Evolutionary conservation across 2,329 filamentous ascomycete genomes (phyloP), one percentile per base, ranked within the genome.

Genomic region (Neopestalotiopsis sp.): DNA sequence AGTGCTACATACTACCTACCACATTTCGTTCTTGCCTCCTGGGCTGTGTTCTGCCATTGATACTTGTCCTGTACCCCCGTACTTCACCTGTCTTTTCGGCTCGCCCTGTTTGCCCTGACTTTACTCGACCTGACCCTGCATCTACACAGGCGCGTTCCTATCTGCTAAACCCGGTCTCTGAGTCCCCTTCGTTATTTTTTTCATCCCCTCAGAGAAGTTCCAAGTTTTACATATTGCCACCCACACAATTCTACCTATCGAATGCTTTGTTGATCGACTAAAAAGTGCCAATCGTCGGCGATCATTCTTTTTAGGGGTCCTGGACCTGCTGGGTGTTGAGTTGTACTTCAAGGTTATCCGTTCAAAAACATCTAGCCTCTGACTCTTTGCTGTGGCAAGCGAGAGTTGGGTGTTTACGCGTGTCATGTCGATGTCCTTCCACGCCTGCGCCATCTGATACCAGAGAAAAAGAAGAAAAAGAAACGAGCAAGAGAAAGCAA

Each of bases 151-250:
- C 49, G 20, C 65, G 63, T 34, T 58, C 65, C 34, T 24, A 24
- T 59, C 42, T 67, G 65, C 30, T 60, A 56, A 38, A 24, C 40
- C 65, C 32, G 14, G 65, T 30, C 59, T 30, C 52, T 67, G 52
- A 38, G 30, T 24, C 52, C 65, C 49, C 56, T 67, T 67, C 56
- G 42, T 49, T 67, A 60, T 49, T 67, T 58, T 49, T 52, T 52
- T 52, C 45, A 9, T n/a, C 20, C 45, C 45, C 45, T 52, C 45
- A 52, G 45, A 52, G 45, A 7, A 10, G 17, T 52, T 52, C 65
- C 65, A 59, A 59, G 65, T 67, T 67, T 67, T 34, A 30, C 56
- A 32, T 34, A 56, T 67, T 49, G 65, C 65, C 65, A 67, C 65
- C 30, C 34, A 28, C 32, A 12, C 52, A 30, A 28, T 28, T 5